A percentile compares a stretch with the other conserved stretches of the same genome.
These are phyloP conservation scores for Aspergillus sp. DNA, from an alignment of 2,329 filamentous ascomycete genomes.

Conservation along the genomic window DNA sequence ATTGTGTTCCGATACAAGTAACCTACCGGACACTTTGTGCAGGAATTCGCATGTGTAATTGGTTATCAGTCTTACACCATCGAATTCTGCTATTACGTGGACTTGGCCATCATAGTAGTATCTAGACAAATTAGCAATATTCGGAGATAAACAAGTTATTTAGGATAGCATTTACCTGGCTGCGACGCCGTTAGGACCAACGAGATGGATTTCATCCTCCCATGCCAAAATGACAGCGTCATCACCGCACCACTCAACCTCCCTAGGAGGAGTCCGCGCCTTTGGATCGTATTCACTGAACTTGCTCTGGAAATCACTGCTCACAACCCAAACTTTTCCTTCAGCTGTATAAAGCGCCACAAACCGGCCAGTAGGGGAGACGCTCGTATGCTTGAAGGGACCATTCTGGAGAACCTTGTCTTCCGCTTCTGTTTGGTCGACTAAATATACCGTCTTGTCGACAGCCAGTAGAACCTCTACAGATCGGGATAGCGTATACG, in stretches of 20 bases:
- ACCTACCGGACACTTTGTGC: slow-evolving; percentile 71
- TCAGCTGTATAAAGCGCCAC: slow-evolving; percentile 80
- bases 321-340: slow-evolving; percentile 85
- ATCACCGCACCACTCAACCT: slow-evolving; percentile 93
- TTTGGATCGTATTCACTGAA: slow-evolving; percentile 87
- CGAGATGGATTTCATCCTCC: slow-evolving; percentile 95
- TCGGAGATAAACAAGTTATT: background rate
- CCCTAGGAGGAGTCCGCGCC: slow-evolving; percentile 75
- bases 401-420: slow-evolving; percentile 87
- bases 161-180: slow-evolving; percentile 44
- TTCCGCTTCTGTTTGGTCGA: slow-evolving; percentile 84
- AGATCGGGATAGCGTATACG: slow-evolving; percentile 80
- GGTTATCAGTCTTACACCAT: slow-evolving; percentile 84
- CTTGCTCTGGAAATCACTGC: slow-evolving; percentile 87
- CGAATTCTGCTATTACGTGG: slow-evolving; percentile 77
- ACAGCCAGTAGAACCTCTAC: slow-evolving; percentile 90
- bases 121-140: slow-evolving; percentile 35
- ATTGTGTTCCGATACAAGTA: slow-evolving; percentile 30
- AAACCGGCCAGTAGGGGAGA: slow-evolving; percentile 85
- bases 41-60: slow-evolving; percentile 96
- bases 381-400: slow-evolving; percentile 81
- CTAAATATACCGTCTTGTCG: slow-evolving; percentile 72
- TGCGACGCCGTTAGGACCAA: slow-evolving; percentile 74
- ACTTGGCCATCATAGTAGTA: slow-evolving; percentile 90
- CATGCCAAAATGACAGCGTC: slow-evolving; percentile 89